Evolutionary conservation across 139 green algal species (phyloP).

Genomic region (Picochlorum costavermella): DNA sequence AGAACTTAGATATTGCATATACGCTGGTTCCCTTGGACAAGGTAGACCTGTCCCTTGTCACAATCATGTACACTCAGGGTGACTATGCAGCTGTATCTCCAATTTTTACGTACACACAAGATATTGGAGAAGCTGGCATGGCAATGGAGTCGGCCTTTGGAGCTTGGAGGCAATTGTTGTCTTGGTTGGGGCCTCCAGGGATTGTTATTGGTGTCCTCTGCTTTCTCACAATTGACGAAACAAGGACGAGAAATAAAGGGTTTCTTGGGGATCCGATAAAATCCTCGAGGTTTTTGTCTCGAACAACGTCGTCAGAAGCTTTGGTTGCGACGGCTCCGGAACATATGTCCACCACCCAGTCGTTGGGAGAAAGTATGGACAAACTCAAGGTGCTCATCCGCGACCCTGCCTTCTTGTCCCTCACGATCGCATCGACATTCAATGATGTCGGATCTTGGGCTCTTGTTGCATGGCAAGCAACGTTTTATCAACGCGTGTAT

Average conservation of each 20-base stretch:
- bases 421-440: slow-evolving; percentile 64
- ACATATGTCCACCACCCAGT: not conserved
- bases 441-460: slow-evolving; percentile 83
- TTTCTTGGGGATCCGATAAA: slow-evolving; percentile 18
- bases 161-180: slow-evolving; percentile 55
- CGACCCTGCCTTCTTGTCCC: slow-evolving; percentile 44
- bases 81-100: slow-evolving; percentile 74
- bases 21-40: slow-evolving; percentile 63
- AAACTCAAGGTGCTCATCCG: slow-evolving; percentile 27
- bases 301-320: not conserved
- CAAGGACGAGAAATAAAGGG: slow-evolving; percentile 16
- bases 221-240: slow-evolving; percentile 51
- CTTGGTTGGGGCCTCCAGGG: slow-evolving; percentile 55
- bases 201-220: slow-evolving; percentile 46
- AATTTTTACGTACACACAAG: slow-evolving; percentile 54
- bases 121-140: slow-evolving; percentile 4
- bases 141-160: slow-evolving; percentile 37
- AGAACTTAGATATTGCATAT: slow-evolving; percentile 16
- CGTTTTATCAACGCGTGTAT: slow-evolving; percentile 82
- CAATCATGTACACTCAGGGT: slow-evolving; percentile 62
- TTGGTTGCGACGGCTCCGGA: not conserved
- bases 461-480: slow-evolving; percentile 80
- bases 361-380: slow-evolving; percentile 8
- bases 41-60: slow-evolving; percentile 65
- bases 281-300: slow-evolving; percentile 7